These are phyloP conservation scores for Sapria himalayana DNA, from an alignment of 345 rosid species.

Conservation along the genomic window DNA sequence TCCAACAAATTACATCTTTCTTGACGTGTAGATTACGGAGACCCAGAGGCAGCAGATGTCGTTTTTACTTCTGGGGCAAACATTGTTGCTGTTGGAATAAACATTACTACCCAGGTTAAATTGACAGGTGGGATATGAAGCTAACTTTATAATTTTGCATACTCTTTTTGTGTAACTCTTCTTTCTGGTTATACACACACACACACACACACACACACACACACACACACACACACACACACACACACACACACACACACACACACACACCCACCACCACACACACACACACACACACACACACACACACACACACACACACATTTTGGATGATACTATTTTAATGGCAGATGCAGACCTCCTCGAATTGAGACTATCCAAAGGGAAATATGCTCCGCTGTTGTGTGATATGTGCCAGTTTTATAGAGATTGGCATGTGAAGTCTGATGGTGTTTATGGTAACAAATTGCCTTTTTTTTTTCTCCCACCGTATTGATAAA, in stretches of 20 bases:
- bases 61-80: slow-evolving; percentile 87
- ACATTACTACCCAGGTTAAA: slow-evolving; percentile 76
- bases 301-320: no score
- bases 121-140: slow-evolving; percentile 56
- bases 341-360: slow-evolving; percentile 43
- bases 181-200: no score
- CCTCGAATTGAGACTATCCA: slow-evolving; percentile 28
- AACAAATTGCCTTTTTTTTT: no score
- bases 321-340: slow-evolving; percentile 1
- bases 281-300: no score
- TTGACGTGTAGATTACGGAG: slow-evolving; percentile 56
- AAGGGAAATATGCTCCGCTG: slow-evolving; percentile 41
- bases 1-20: no score
- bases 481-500: no score
- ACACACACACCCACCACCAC: no score
- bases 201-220: no score
- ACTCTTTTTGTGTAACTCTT: no score
- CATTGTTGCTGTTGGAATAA: slow-evolving; percentile 62
- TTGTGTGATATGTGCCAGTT: slow-evolving; percentile 58
- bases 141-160: no score
- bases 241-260: no score
- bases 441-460: slow-evolving; percentile 82
- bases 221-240: no score
- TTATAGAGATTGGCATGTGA: slow-evolving; percentile 86
- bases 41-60: slow-evolving; percentile 90